A percentile compares a stretch with the other conserved stretches of the same genome.
Evolutionary conservation across 2,329 filamentous ascomycete species (phyloP).

Genomic region (Aspergillus neoniger): DNA sequence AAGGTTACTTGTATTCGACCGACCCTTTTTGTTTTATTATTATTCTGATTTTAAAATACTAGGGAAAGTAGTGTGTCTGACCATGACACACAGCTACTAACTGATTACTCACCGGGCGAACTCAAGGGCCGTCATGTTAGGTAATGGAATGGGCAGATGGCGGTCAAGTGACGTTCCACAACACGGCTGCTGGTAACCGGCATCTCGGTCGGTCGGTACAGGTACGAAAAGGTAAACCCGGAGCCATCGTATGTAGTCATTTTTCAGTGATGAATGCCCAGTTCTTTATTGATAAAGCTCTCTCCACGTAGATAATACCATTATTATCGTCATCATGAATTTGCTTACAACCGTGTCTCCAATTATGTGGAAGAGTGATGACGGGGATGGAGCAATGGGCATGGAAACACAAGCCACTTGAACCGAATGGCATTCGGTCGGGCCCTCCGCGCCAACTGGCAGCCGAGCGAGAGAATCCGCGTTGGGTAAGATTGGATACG

Average conservation of each 20-base stretch:
- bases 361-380: background rate
- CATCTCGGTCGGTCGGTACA: conserved; percentile 17
- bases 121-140: conserved; percentile 15
- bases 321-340: no score
- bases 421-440: background rate
- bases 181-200: conserved; percentile 26
- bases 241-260: no score
- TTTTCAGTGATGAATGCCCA: no score
- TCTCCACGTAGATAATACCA: no score
- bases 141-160: conserved; percentile 19
- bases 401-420: background rate
- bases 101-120: conserved; percentile 6
- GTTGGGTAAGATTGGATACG: background rate
- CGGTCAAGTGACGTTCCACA: conserved; percentile 26
- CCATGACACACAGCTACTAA: no score
- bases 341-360: no score
- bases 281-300: no score
- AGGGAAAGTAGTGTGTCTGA: no score
- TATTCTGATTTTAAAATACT: no score
- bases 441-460: conserved; percentile 1
- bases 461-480: background rate
- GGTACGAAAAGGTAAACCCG: background rate
- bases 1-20: background rate
- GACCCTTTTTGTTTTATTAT: background rate
- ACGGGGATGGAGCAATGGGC: background rate